phyloP scores from a whole-genome alignment of 768 basidiomycete species.

The Hygrophorus russula region DNA sequence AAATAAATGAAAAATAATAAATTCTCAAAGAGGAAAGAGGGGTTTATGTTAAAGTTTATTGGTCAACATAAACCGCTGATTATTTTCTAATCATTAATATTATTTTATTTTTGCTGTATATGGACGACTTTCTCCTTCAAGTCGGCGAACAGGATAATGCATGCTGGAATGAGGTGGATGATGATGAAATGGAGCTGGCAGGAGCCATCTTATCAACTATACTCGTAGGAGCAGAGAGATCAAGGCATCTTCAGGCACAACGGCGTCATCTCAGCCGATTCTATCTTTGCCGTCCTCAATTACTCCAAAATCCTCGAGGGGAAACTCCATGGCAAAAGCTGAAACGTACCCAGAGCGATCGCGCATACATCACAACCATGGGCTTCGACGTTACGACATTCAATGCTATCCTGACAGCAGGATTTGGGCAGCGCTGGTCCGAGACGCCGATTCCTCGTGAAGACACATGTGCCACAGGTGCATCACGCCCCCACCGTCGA shows the following conservation, averaged over 20 bases:
- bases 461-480: conserved; percentile 12
- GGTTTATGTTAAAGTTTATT: no score
- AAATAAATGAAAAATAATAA: no score
- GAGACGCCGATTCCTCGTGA: conserved; percentile 18
- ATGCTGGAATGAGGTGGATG: no score
- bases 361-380: conserved; percentile 35
- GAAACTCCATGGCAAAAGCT: conserved; percentile 27
- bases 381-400: conserved; percentile 29
- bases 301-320: conserved; percentile 21
- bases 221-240: no score
- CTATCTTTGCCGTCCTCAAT: conserved; percentile 19
- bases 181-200: no score
- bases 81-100: no score
- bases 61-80: no score
- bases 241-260: neutral
- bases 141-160: no score
- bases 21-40: no score
- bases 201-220: no score
- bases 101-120: no score
- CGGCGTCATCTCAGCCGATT: conserved; percentile 4
- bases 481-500: conserved; percentile 13
- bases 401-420: conserved; percentile 15
- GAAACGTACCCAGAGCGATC: conserved; percentile 18
- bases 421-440: conserved; percentile 21
- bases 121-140: no score